Evolutionary conservation across 176 grass and related monocot genomes (phyloP), one percentile per base, ranked within the genome.

Genomic region (Zizania latifolia): DNA sequence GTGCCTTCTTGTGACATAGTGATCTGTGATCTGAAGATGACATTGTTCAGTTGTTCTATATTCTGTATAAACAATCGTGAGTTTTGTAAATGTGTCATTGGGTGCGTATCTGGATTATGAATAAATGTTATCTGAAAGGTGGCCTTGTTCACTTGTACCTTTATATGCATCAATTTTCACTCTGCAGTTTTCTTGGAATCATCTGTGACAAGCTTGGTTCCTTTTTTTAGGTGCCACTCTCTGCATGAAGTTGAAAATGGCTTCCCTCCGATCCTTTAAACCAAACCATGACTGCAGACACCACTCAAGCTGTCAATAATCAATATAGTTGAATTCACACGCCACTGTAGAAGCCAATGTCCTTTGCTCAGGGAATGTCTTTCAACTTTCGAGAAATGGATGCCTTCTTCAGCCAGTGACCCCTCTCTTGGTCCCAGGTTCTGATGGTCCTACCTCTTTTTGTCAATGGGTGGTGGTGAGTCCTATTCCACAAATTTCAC

Each of bases 401-500:
- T 46, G 46, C 37, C 36, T 65, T 41, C 1, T 37, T 58, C 30
- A 43, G 71, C 23, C 34, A 63, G 15, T 76, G 67, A 30, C 19
- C 16, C 43, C 14, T 74, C 34, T 43, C 4, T 7, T 62, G 34
- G 63, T 27, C 54, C 65, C 58, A 36, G 75, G 31, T 32, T 44
- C 36, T 4, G 62, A 50, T 26, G 36, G 53, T 16, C 74, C 45
- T 69, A 48, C 31, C 50, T 48, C 2, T 43, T 71, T 58, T 59
- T 10, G 28, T 82, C 23, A 77, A 30, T 59, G 70, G 62, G 40
- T 23, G 79, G 78, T 66, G 66, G 48, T 1, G 73, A 72, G 67
- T 78, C 79, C 59, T 58, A 15, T 39, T 86, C 77, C 26, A 41
- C 62, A 39, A 66, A 14, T 46, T 56, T 69, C 72, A 45, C 65